Evolutionary conservation across 2,329 filamentous ascomycete genomes (phyloP), one percentile per base, ranked within the genome.

Genomic region (Westerdykella ornata): DNA sequence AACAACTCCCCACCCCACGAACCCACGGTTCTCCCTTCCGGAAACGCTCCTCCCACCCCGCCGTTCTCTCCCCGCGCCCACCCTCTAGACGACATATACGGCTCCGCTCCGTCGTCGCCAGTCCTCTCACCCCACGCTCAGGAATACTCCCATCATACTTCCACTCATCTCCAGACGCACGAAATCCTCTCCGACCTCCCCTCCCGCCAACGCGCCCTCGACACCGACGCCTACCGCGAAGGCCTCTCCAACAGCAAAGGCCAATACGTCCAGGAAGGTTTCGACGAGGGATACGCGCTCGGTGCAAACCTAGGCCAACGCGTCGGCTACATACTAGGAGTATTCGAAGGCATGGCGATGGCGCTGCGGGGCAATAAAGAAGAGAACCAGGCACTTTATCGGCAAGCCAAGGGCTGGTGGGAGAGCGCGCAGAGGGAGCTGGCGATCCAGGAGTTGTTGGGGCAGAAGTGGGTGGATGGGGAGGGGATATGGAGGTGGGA

Each of bases 211-310:
- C 76, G 79, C 32, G 81, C 85, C 41, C 88, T 95, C 63, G 77
- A 80, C 39, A 96, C 85, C 6, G 82, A 85, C 30, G 92, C 92
- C 15, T 97, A 97, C 68, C 83, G 90, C 44, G 89, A 96, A 56
- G 92, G 90, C 34, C 77, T 97, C 39, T 76, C 83, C 0, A 72
- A 71, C 3, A 85, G 84, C 22, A 97, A 97, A 63, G 77, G 78
- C 18, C 69, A 74, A 36, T 84, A 81, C 55, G 79, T 96, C 18
- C 92, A 98, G 67, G 74, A 74, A 12, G 90, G 90, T 0, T 97
- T 98, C 59, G 92, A 98, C 62, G 86, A 90, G 49, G 90, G 90
- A 0, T 97, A 88, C 62, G 74, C 80, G 12, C 73, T 97, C 0
- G 92, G 92, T 11, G 89, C 88, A 1, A 81, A 83, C 38, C 70